Evolutionary conservation across 108 stramenopile species (phyloP).

Genomic region (Schizochytrium sp.): DNA sequence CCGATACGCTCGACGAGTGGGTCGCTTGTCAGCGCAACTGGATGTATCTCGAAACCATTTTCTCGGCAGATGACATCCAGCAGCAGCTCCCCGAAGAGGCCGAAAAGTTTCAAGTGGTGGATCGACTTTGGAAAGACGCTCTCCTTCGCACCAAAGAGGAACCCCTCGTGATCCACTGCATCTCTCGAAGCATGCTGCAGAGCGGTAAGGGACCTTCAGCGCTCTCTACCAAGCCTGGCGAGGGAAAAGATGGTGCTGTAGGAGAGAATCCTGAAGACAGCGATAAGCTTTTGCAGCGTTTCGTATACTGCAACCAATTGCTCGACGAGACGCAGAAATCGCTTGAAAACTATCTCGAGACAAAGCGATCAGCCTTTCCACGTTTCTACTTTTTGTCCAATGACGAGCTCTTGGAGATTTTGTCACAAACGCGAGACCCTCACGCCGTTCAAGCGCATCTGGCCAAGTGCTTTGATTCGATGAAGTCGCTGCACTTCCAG

Average conservation of each 20-base stretch:
- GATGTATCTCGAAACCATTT: slow-evolving; percentile 62
- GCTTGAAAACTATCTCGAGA: slow-evolving; percentile 54
- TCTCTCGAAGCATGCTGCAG: background rate
- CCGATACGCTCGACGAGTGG: slow-evolving; percentile 60
- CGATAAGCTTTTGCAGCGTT: background rate
- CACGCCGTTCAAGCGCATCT: slow-evolving; percentile 56
- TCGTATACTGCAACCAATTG: slow-evolving; percentile 30
- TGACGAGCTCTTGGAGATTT: slow-evolving; percentile 53
- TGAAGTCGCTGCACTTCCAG: slow-evolving; percentile 52
- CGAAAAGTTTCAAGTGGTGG: slow-evolving; percentile 44
- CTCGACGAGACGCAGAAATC: slow-evolving; percentile 54
- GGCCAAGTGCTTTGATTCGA: slow-evolving; percentile 58
- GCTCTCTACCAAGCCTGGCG: background rate
- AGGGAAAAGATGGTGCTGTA: background rate
- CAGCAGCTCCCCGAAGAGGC: slow-evolving; percentile 60
- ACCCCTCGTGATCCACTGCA: slow-evolving; percentile 34
- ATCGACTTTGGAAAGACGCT: slow-evolving; percentile 46
- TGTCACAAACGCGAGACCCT: slow-evolving; percentile 55
- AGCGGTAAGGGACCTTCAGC: background rate
- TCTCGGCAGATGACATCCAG: slow-evolving; percentile 59
- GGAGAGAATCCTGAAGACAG: background rate
- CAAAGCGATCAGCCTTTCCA: slow-evolving; percentile 50
- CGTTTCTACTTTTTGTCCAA: slow-evolving; percentile 55
- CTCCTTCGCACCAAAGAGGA: slow-evolving; percentile 35
- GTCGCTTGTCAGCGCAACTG: slow-evolving; percentile 48